Conservation (phyloP, 169 alveolate species). For the Plasmodium sp. region DNA sequence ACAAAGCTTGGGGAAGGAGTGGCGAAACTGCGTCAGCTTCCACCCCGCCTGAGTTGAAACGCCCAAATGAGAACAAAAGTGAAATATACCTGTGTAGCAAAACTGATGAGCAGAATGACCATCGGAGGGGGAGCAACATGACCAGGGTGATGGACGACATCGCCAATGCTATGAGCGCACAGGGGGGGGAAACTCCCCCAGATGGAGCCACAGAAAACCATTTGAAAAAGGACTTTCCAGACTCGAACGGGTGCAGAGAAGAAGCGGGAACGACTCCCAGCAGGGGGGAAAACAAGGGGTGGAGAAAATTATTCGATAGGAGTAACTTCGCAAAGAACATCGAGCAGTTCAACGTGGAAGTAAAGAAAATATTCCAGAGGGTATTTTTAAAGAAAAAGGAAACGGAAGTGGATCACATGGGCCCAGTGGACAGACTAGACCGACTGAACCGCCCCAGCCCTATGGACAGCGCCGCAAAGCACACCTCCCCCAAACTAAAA, state of each 20-base stretch:
- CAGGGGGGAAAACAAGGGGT: not conserved
- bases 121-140: not conserved
- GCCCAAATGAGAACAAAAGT: not conserved
- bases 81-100: not conserved
- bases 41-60: not conserved
- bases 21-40: not conserved
- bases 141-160: not conserved
- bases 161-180: not conserved
- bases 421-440: not conserved
- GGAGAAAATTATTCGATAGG: conserved; percentile 10
- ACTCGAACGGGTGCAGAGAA: conserved; percentile 1
- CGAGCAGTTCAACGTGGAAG: conserved; percentile 18
- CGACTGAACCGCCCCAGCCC: not conserved
- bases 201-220: not conserved
- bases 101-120: not conserved
- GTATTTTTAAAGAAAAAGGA: conserved; percentile 34
- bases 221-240: not conserved
- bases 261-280: not conserved
- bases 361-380: conserved; percentile 21
- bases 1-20: not conserved
- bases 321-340: conserved; percentile 12
- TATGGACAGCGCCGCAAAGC: not conserved
- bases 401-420: not conserved
- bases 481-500: not conserved
- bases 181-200: not conserved